Conservation (phyloP, 2,329 filamentous ascomycete species). For the Parascedosporium putredinis region DNA sequence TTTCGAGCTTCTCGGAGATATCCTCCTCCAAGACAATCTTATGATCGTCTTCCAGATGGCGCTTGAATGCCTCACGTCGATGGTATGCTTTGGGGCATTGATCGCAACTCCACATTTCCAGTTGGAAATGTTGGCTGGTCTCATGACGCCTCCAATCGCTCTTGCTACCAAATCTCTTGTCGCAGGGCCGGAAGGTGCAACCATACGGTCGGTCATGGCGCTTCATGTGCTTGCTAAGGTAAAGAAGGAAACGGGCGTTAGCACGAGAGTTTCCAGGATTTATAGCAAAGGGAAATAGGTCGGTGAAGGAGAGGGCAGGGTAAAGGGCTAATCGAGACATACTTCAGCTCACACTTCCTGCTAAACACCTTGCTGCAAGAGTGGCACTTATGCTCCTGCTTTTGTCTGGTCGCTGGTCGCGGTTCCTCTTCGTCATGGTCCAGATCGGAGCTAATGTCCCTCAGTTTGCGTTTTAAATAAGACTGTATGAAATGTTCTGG, state of each 20-base stretch:
- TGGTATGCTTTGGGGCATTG: conserved; percentile 52
- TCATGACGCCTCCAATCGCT: conserved; percentile 94
- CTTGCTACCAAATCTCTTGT: conserved; percentile 76
- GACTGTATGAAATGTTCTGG: conserved; percentile 23
- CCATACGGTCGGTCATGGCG: conserved; percentile 72
- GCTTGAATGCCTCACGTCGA: conserved; percentile 45
- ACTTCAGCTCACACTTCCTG: conserved; percentile 49
- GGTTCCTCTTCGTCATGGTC: neutral
- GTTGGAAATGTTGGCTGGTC: conserved; percentile 62
- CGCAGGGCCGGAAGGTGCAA: conserved; percentile 63
- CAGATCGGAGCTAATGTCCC: neutral
- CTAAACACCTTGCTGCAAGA: conserved; percentile 35
- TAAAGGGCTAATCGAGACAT: conserved; percentile 19
- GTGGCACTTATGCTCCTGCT: conserved; percentile 19
- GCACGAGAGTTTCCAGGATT: too few relatives aligned
- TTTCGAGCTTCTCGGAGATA: conserved; percentile 35
- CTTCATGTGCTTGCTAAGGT: conserved; percentile 74
- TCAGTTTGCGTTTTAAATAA: conserved; percentile 15
- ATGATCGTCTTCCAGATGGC: conserved; percentile 49
- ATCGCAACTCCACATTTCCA: conserved; percentile 63
- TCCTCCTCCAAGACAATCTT: conserved; percentile 18
- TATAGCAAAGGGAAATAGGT: neutral
- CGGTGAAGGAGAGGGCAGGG: neutral
- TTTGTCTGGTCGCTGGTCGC: neutral
- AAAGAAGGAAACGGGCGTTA: too few relatives aligned